Evolutionary conservation across 202 grass and related monocot species (phyloP), one percentile per base, ranked within the genome.

Genomic region (Panicum hallii): DNA sequence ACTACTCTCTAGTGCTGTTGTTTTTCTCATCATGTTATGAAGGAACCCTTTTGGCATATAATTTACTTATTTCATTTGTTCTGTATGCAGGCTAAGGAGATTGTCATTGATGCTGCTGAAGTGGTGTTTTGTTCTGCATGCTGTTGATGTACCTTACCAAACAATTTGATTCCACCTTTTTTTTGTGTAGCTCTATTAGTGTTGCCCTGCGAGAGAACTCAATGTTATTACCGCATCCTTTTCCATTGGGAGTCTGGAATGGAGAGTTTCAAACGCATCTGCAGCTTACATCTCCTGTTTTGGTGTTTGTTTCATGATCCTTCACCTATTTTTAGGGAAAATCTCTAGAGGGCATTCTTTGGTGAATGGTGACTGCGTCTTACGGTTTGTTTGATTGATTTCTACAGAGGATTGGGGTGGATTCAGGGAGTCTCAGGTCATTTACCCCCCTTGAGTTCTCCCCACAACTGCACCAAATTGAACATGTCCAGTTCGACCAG

Each of bases 181-280:
- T 32, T 90, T 87, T 87, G 19, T 90, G 68, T 79, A 80, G 14
- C 38, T 68, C 67, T 56, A 60, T 52, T 63, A 75, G 16, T 74
- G 79, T 83, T 46, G 28, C 84, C 63, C 40, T 84, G 53, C 83
- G 30, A 54, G 75, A 74, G 84, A 90, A 52, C 62, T 90, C 49
- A 52, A 67, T 87, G 75, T 75, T 87, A 70, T 63, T 84, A 61
- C 38, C 19, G 12, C 13, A 72, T 53, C 23, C 48, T 73, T 32
- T 34, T 73, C 10, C 67, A 54, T 85, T 54, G 63, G 22, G 54
- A 76, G 54, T 81, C 36, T 41, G 62, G 17, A 70, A 83, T 83
- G 75, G 40, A 53, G 22, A 83, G 74, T 79, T 68, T 46, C 49
- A 43, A 74, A 11, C 41, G 45, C 52, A 52, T 80, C 52, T 9